Conservation (phyloP, 2,329 filamentous ascomycete genomes). For the Magnaporthiopsis poae region DNA sequence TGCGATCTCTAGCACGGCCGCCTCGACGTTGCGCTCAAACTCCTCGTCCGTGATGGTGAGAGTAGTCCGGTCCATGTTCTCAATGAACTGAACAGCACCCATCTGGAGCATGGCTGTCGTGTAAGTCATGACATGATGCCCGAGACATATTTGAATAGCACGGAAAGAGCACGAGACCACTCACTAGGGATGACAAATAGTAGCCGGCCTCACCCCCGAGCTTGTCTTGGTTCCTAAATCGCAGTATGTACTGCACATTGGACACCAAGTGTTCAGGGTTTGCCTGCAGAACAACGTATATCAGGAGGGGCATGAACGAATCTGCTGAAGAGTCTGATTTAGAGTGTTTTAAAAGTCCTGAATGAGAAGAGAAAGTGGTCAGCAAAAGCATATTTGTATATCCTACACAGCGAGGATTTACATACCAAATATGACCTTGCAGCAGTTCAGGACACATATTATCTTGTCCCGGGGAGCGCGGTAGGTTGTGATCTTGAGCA, state of each 20-base stretch:
- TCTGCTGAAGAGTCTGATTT: constrained; percentile 93
- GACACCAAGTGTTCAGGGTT: constrained; percentile 93
- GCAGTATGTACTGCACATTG: constrained; percentile 94
- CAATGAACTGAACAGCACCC: constrained; percentile 93
- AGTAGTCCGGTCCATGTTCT: constrained; percentile 87
- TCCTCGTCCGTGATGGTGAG: constrained; percentile 90
- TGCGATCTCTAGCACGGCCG: constrained; percentile 87
- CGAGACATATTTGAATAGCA: not conserved
- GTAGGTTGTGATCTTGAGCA: constrained; percentile 93
- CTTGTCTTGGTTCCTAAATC: constrained; percentile 95
- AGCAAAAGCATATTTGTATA: not conserved
- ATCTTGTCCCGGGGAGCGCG: constrained; percentile 96
- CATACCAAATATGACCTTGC: constrained; percentile 95
- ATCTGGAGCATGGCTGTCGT: constrained; percentile 38
- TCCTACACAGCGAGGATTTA: not conserved
- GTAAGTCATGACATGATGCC: not conserved
- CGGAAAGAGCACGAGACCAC: constrained; percentile 1
- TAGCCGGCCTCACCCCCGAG: constrained; percentile 95
- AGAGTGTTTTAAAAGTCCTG: constrained; percentile 77
- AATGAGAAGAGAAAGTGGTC: no score
- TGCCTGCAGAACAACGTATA: constrained; percentile 88
- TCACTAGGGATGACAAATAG: constrained; percentile 84
- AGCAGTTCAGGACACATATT: constrained; percentile 95
- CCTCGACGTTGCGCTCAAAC: constrained; percentile 93
- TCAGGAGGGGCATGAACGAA: constrained; percentile 87